Evolutionary conservation across 2,329 filamentous ascomycete species (phyloP), one percentile per base, ranked within the genome.

Genomic region (Neophaeococcomyces mojaviensis): DNA sequence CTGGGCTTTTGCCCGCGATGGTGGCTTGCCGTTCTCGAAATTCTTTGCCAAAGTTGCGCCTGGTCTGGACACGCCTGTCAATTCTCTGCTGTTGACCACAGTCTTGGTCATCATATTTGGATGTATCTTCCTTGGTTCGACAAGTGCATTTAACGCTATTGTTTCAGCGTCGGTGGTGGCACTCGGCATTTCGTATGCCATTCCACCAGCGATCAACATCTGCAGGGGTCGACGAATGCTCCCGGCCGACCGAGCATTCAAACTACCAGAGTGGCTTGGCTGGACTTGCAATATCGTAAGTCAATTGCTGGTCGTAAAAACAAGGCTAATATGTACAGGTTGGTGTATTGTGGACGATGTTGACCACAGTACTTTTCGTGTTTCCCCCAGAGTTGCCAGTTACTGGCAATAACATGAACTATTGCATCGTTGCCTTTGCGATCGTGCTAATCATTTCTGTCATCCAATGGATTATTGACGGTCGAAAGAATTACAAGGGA

Each of bases 341-440:
- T 22, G 82, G 84, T 4, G 70, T 88, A 38, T 67, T 68, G 0
- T 88, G 83, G 64, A 77, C 82, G 1, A 65, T 78, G 10, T 61
- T 88, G n/a, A 88, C 84, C 0, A 87, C 82, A 0, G 78, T 87
- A 1, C 70, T 88, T 1, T 88, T 88, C 64, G 72, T 87, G 16
- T 86, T 88, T 64, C 84, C 84, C 2, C 84, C 84, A 0, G 73
- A 72, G 6, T 58, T 81, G 3, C 82, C 81, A 0, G 80, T 82
- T 2, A 79, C 78, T 0, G 70, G 73, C 0, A 77, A 67, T 54
- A 86, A 77, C 65, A 88, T 88, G 84, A 88, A 69, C 52, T 69
- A 69, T 56, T 68, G 65, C 48, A 61, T 69, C 18, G 76, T 73
- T 15, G 76, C 72, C 0, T 79, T 81, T 39, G 75, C 70, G 1